phyloP scores from a whole-genome alignment of 1,139 yeast genomes.

The Debaryomycetaceae sp. region DNA sequence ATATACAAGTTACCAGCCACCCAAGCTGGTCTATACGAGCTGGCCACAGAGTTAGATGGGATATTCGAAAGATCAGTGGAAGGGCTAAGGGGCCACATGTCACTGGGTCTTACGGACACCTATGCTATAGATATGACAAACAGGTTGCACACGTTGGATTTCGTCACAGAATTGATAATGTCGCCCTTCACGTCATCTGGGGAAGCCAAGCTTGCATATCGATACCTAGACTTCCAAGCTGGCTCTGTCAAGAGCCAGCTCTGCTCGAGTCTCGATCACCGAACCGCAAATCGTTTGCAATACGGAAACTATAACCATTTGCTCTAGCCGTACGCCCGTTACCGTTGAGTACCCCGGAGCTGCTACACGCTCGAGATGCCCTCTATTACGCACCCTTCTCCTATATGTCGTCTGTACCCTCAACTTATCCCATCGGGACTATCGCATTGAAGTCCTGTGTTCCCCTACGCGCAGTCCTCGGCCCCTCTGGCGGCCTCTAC shows the following conservation, averaged over 20 bases:
- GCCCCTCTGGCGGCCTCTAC: too few relatives aligned
- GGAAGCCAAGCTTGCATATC: not conserved
- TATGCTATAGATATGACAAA: not conserved
- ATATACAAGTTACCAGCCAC: not conserved
- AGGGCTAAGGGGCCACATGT: not conserved
- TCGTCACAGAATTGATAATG: not conserved
- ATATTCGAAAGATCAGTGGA: not conserved
- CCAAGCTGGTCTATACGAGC: not conserved
- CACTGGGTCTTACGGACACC: not conserved
- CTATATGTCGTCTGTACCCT: too few relatives aligned
- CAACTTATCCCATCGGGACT: too few relatives aligned
- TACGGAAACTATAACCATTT: too few relatives aligned
- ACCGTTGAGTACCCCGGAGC: too few relatives aligned
- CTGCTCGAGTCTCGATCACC: not conserved
- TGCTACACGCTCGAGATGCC: too few relatives aligned
- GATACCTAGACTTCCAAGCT: not conserved
- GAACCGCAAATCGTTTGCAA: not conserved
- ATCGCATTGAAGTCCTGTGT: too few relatives aligned
- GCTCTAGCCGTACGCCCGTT: too few relatives aligned
- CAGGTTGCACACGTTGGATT: not conserved
- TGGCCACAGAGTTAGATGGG: not conserved
- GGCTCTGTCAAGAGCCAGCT: not conserved
- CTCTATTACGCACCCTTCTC: too few relatives aligned
- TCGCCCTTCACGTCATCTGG: not conserved
- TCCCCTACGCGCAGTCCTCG: too few relatives aligned